A percentile compares a stretch with the other conserved stretches of the same genome.
Conservation (phyloP, 306 rosid genomes). For the Carpinus viminea region DNA sequence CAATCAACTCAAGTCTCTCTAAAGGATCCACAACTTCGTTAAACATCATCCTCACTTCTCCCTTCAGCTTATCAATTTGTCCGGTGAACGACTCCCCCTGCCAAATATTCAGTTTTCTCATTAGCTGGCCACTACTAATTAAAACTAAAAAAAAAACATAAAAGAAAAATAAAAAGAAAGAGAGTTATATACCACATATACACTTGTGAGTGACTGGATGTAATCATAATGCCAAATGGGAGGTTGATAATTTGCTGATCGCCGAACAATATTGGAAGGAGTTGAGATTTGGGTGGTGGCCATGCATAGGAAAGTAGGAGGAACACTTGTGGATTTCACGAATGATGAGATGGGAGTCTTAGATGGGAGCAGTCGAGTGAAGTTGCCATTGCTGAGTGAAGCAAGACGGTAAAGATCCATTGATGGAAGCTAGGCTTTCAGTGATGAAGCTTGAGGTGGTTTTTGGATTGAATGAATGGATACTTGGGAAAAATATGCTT, state of each 20-base stretch:
- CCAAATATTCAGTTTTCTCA: no score
- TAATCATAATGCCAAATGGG: constrained; percentile 26
- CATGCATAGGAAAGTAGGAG: background rate
- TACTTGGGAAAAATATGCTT: background rate
- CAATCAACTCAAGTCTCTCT: constrained; percentile 24
- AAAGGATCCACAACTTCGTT: constrained; percentile 5
- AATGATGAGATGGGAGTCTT: background rate
- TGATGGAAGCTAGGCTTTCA: background rate
- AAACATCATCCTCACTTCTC: constrained; percentile 10
- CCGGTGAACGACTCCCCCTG: no score
- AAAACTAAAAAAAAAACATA: background rate
- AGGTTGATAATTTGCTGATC: constrained; percentile 27
- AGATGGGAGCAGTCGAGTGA: background rate
- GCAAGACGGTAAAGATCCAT: background rate
- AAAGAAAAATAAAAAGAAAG: background rate
- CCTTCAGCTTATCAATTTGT: background rate
- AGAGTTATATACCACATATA: background rate
- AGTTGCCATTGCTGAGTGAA: background rate
- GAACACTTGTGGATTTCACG: background rate
- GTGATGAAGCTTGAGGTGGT: background rate
- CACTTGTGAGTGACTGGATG: constrained; percentile 11
- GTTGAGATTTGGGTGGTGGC: background rate
- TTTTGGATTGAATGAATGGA: background rate
- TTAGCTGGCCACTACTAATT: no score
- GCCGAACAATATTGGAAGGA: background rate